phyloP scores from a whole-genome alignment of 2,329 filamentous ascomycete species.

The Botrytis aclada region DNA sequence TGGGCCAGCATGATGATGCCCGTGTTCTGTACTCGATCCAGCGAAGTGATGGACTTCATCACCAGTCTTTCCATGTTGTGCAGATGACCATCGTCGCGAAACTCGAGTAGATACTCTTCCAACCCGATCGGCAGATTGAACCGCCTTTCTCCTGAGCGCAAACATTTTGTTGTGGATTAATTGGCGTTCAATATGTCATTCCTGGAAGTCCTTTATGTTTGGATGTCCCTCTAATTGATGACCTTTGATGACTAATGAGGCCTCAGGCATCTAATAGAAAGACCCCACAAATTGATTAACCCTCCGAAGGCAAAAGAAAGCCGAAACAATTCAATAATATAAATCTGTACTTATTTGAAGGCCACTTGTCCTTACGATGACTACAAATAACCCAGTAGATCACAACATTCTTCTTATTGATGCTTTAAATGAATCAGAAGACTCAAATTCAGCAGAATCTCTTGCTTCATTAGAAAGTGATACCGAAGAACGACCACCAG shows the following conservation, averaged over 20 bases:
- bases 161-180: constrained; percentile 38
- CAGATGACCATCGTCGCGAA: constrained; percentile 29
- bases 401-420: constrained; percentile 16
- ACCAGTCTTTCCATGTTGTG: constrained; percentile 27
- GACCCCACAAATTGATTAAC: not conserved
- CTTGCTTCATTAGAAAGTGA: constrained; percentile 36
- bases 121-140: constrained; percentile 31
- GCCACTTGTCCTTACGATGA: constrained; percentile 37
- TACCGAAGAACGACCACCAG: constrained; percentile 35
- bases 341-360: constrained; percentile 8
- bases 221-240: not conserved
- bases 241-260: not conserved
- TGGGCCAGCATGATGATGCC: constrained; percentile 40
- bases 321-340: not conserved
- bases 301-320: not conserved
- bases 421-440: constrained; percentile 27
- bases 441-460: constrained; percentile 34
- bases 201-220: not conserved
- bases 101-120: constrained; percentile 24
- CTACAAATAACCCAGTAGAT: constrained; percentile 19
- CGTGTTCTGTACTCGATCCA: constrained; percentile 26
- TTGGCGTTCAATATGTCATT: constrained; percentile 23
- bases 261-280: not conserved
- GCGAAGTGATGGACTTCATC: constrained; percentile 28
- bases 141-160: constrained; percentile 36